These are phyloP conservation scores for Furcasterigmium furcatum DNA, from an alignment of 2,329 filamentous ascomycete genomes.

Conservation along the genomic window DNA sequence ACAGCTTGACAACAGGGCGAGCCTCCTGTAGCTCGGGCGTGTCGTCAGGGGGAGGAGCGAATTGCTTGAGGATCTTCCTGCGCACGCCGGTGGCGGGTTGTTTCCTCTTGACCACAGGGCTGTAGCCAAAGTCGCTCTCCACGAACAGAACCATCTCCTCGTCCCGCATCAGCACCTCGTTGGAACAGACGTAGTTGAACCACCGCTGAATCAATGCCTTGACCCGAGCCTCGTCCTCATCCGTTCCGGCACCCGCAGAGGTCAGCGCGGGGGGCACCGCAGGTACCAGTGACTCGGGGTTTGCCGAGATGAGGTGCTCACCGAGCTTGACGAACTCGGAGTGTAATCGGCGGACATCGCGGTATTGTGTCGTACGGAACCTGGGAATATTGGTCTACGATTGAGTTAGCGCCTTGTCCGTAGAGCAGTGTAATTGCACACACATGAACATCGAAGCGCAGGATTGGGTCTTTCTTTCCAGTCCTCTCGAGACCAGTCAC, in stretches of 20 bases:
- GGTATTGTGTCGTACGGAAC: constrained; percentile 96
- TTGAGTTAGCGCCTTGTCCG: neutral
- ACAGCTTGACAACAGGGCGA: constrained; percentile 87
- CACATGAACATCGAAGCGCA: constrained; percentile 97
- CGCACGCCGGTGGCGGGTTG: constrained; percentile 95
- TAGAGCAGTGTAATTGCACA: constrained; percentile 23
- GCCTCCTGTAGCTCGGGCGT: constrained; percentile 91
- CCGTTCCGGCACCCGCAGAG: constrained; percentile 89
- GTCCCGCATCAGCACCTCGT: constrained; percentile 88
- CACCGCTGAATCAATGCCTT: constrained; percentile 90
- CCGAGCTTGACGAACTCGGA: constrained; percentile 96
- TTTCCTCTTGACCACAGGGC: constrained; percentile 90
- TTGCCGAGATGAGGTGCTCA: constrained; percentile 94
- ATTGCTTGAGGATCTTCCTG: constrained; percentile 95
- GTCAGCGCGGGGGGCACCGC: constrained; percentile 94
- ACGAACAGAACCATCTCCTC: constrained; percentile 98
- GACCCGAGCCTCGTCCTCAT: constrained; percentile 88
- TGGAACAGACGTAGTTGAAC: constrained; percentile 90
- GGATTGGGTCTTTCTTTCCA: constrained; percentile 90
- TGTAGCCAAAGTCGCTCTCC: constrained; percentile 99
- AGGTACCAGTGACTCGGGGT: constrained; percentile 91
- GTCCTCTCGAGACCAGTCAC: constrained; percentile 90
- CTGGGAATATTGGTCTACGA: constrained; percentile 95
- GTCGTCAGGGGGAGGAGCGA: constrained; percentile 94
- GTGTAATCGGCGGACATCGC: constrained; percentile 92